A percentile compares a stretch with the other conserved stretches of the same genome.
Conservation (phyloP, 2,329 filamentous ascomycete species). For the Talaromyces sp. region DNA sequence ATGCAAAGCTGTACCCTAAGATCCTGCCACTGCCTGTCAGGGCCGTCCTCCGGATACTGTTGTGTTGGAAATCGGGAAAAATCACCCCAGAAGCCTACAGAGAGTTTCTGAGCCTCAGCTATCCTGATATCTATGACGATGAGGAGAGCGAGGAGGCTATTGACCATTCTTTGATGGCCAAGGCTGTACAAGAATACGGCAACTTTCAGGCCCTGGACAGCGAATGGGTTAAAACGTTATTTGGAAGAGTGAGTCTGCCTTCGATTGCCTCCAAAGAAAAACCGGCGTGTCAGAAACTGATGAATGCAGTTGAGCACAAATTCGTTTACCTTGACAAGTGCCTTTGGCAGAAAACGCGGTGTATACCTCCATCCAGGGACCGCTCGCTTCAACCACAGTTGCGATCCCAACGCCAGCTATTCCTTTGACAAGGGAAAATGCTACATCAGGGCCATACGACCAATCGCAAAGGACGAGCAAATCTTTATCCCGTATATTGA, state of each 20-base stretch:
- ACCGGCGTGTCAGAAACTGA: neutral
- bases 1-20: constrained; percentile 41
- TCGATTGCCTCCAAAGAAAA: neutral
- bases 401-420: constrained; percentile 54
- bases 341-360: constrained; percentile 54
- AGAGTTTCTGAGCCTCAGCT: constrained; percentile 41
- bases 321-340: constrained; percentile 53
- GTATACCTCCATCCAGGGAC: constrained; percentile 54
- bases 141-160: constrained; percentile 37
- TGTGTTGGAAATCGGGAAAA: constrained; percentile 26
- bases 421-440: constrained; percentile 52
- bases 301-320: constrained; percentile 50
- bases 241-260: constrained; percentile 39
- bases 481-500: constrained; percentile 61
- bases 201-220: constrained; percentile 38
- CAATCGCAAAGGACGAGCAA: constrained; percentile 53
- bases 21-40: constrained; percentile 53
- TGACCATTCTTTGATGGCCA: constrained; percentile 49
- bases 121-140: constrained; percentile 24
- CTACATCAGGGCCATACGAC: constrained; percentile 47
- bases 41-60: constrained; percentile 51
- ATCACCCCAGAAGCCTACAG: constrained; percentile 30
- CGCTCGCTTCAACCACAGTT: constrained; percentile 57
- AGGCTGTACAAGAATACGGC: constrained; percentile 52
- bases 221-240: constrained; percentile 40